These are phyloP conservation scores for Tremella yokohamensis DNA, from an alignment of 768 basidiomycete genomes.

Conservation along the genomic window DNA sequence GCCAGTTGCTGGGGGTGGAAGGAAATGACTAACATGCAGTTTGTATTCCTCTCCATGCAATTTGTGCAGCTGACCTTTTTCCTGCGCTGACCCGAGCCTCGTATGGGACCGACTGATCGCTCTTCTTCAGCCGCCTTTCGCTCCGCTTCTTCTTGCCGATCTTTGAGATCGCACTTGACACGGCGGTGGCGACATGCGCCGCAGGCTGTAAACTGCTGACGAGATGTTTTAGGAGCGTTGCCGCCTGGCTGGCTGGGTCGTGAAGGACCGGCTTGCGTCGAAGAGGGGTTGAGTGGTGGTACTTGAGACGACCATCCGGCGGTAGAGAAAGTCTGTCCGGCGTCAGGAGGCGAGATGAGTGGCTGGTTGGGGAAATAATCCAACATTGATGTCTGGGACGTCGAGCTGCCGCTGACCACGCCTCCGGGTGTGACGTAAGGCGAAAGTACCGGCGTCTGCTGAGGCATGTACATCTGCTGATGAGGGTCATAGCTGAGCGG, in stretches of 20 bases:
- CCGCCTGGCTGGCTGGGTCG: background rate
- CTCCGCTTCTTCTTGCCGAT: conserved; percentile 60
- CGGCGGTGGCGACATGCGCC: conserved; percentile 88
- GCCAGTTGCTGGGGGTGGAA: background rate
- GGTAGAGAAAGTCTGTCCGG: conserved; percentile 3
- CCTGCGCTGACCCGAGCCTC: conserved; percentile 13
- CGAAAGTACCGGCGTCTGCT: background rate
- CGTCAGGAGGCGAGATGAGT: background rate
- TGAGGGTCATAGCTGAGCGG: conserved; percentile 2
- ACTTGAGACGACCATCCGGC: background rate
- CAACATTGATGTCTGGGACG: background rate
- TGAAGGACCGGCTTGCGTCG: background rate
- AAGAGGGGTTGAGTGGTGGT: background rate
- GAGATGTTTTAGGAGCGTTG: conserved; percentile 58
- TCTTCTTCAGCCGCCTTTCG: conserved; percentile 47
- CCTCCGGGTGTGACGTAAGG: conserved; percentile 5
- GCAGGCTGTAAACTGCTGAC: conserved; percentile 88
- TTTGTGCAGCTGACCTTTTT: conserved; percentile 70
- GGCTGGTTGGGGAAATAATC: conserved; percentile 5
- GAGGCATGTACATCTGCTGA: background rate
- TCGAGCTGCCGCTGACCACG: background rate
- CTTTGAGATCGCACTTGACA: conserved; percentile 93
- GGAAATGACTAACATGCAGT: conserved; percentile 74
- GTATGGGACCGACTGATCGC: conserved; percentile 9
- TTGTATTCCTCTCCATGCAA: conserved; percentile 79